Base-by-base conservation (phyloP, 1,284 basidiomycete genomes). In the Ustilago trichophora region DNA sequence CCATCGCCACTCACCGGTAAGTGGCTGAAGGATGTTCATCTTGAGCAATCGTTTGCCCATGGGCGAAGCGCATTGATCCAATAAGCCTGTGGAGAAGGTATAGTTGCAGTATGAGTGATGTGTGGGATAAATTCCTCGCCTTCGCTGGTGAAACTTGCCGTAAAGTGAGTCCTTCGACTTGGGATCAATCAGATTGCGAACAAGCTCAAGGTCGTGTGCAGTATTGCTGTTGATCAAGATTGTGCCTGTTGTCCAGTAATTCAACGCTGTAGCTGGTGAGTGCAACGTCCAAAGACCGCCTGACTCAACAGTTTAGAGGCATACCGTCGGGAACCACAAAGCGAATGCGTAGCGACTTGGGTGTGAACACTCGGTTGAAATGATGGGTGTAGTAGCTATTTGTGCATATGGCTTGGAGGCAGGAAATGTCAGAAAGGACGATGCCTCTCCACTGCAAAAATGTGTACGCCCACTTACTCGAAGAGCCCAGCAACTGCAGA, bases 151-250 rank as follows among this genome's bases (percentile, higher is more conserved):
- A n/a, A n/a, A 6, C 63, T 29, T 33, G 69, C 70, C 70, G 19
- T 43, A 63, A 9, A 73, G 62, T 11, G 36, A 66, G 32, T 62
- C 62, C 13, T 69, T 69, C 4, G 70, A 69, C 34, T 54, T 51
- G 2, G 44, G 27, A 40, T 73, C 57, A 25, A 69, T 48, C 25
- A 58, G 34, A 27, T 69, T 73, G 38, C 54, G 46, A 12, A 93
- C 89, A 1, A 98, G 85, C 81, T 98, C 94, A 3, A 98, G 85
- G 77, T 93, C 92, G 41, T 86, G 87, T 1, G 88, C 91, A 0
- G 90, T 92, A 54, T 93, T 92, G 0, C 88, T 86, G 77, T 96
- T 93, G 70, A 98, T 91, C 85, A 95, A 87, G 89, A 96, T 91
- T 0, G 91, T 93, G 0, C 92, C 60, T 64, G 40, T n/a, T 7